Conservation (phyloP, 1,139 yeast species). For the Hansenula lynferdii region DNA sequence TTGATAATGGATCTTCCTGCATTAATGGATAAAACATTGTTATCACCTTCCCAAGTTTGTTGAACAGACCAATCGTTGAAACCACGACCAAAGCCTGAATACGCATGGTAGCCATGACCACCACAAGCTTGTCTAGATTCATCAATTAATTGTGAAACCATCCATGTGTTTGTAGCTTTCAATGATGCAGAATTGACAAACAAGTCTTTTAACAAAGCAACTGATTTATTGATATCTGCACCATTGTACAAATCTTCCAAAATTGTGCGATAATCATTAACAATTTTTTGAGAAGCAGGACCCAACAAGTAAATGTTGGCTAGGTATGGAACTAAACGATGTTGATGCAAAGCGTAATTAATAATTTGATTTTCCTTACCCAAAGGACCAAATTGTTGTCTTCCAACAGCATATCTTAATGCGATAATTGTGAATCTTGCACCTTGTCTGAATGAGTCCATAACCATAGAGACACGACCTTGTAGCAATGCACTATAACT, state of each 20-base stretch:
- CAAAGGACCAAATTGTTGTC: constrained; percentile 67
- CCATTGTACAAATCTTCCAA: constrained; percentile 53
- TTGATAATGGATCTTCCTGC: constrained; percentile 76
- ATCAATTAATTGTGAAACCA: constrained; percentile 70
- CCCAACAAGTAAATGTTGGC: constrained; percentile 66
- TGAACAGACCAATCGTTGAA: constrained; percentile 92
- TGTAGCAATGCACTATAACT: constrained; percentile 80
- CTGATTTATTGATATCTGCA: constrained; percentile 34
- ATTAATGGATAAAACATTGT: constrained; percentile 79
- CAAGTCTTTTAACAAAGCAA: constrained; percentile 64
- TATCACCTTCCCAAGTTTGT: constrained; percentile 98
- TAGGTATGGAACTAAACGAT: constrained; percentile 72
- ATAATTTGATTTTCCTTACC: constrained; percentile 56
- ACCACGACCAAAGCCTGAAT: constrained; percentile 84
- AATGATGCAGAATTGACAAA: constrained; percentile 84
- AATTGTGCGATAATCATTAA: constrained; percentile 32
- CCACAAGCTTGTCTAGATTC: constrained; percentile 92
- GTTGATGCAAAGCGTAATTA: constrained; percentile 83
- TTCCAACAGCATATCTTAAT: constrained; percentile 80
- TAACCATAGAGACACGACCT: constrained; percentile 86
- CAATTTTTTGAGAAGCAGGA: constrained; percentile 44
- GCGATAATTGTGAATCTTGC: constrained; percentile 80
- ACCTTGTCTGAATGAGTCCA: constrained; percentile 74
- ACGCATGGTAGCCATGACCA: constrained; percentile 90
- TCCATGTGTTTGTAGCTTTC: constrained; percentile 90